A percentile compares a stretch with the other conserved stretches of the same genome.
These are phyloP conservation scores for Asterophora parasitica DNA, from an alignment of 768 basidiomycete genomes.

Conservation along the genomic window DNA sequence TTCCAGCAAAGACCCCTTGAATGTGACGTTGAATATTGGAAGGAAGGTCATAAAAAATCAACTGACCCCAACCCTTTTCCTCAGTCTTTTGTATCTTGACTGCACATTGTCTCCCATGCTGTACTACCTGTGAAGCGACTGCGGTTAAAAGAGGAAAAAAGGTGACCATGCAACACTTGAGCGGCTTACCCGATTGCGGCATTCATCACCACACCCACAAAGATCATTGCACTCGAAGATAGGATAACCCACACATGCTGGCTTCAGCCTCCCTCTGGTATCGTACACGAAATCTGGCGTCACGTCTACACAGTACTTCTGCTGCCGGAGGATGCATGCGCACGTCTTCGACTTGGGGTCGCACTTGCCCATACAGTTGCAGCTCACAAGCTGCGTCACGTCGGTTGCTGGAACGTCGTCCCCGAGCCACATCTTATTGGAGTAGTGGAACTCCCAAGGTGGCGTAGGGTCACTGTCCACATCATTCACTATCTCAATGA, in stretches of 20 bases:
- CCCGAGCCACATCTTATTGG: slow-evolving; percentile 75
- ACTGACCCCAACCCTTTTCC: slow-evolving; percentile 82
- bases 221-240: slow-evolving; percentile 85
- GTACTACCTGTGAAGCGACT: slow-evolving; percentile 58
- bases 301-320: slow-evolving; percentile 28
- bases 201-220: slow-evolving; percentile 78
- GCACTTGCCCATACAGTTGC: slow-evolving; percentile 72
- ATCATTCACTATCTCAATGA: slow-evolving; percentile 62
- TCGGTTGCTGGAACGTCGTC: slow-evolving; percentile 67
- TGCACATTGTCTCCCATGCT: slow-evolving; percentile 63
- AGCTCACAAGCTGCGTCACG: slow-evolving; percentile 52
- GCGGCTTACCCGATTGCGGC: slow-evolving; percentile 67
- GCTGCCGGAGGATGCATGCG: slow-evolving; percentile 60
- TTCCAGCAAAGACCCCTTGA: slow-evolving; percentile 66
- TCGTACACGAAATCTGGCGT: slow-evolving; percentile 65
- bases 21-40: slow-evolving; percentile 1
- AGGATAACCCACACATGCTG: slow-evolving; percentile 38
- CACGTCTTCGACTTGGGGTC: slow-evolving; percentile 72
- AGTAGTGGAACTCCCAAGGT: slow-evolving; percentile 84
- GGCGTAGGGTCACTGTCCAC: slow-evolving; percentile 69
- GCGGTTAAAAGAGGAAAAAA: background rate
- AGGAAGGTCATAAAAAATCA: background rate
- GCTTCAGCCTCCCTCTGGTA: slow-evolving; percentile 47
- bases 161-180: background rate
- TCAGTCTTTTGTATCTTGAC: slow-evolving; percentile 67